These are phyloP conservation scores for Thielaviopsis euricoi DNA, from an alignment of 2,329 filamentous ascomycete species.

Conservation along the genomic window DNA sequence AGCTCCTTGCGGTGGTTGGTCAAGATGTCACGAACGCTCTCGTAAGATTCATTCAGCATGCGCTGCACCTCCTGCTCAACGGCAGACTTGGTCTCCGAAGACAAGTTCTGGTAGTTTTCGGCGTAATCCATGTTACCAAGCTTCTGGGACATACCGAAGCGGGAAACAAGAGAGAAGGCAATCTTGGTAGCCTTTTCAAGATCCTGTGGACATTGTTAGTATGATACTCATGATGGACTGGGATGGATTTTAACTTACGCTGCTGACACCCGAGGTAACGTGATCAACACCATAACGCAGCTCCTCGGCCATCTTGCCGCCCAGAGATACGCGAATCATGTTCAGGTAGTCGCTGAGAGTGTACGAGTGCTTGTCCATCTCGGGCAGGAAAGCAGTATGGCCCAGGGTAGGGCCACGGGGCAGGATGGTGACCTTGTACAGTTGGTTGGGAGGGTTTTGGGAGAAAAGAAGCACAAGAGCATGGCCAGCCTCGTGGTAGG, in stretches of 20 bases:
- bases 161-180: slow-evolving; percentile 77
- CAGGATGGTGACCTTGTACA: slow-evolving; percentile 97
- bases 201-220: slow-evolving; percentile 41
- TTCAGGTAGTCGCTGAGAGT: slow-evolving; percentile 74
- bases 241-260: slow-evolving; percentile 32
- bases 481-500: slow-evolving; percentile 91
- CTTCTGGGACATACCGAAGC: slow-evolving; percentile 73
- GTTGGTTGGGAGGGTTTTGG: slow-evolving; percentile 49
- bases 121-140: slow-evolving; percentile 83
- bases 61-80: slow-evolving; percentile 83
- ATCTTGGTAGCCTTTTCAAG: slow-evolving; percentile 65
- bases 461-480: slow-evolving; percentile 78
- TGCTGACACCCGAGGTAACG: slow-evolving; percentile 75
- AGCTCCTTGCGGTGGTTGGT: slow-evolving; percentile 65
- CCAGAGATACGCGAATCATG: slow-evolving; percentile 64
- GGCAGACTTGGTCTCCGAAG: slow-evolving; percentile 66
- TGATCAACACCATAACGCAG: slow-evolving; percentile 82
- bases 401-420: slow-evolving; percentile 76
- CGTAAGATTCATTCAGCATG: slow-evolving; percentile 65
- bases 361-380: slow-evolving; percentile 83
- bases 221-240: background rate
- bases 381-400: slow-evolving; percentile 72
- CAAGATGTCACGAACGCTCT: slow-evolving; percentile 56
- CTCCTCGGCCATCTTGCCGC: slow-evolving; percentile 81
- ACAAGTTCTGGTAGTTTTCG: slow-evolving; percentile 65